Base-by-base conservation (phyloP, 2,329 filamentous ascomycete species). In the Xylaria sp. region DNA sequence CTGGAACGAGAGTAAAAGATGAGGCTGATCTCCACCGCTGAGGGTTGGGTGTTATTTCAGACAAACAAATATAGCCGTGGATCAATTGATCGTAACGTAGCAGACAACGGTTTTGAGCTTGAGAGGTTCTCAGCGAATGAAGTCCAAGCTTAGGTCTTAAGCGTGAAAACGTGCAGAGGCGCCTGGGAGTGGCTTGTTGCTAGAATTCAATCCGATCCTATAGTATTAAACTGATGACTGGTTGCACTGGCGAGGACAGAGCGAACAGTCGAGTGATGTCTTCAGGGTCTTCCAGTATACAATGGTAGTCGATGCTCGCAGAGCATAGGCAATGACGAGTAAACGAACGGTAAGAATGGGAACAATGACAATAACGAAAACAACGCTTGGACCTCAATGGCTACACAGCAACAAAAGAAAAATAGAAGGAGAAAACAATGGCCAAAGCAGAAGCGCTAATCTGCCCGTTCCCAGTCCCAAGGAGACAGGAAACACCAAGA, bases 121-220 rank as follows among this genome's bases (percentile, higher is more conserved):
- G 60, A 55, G 43, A 48, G 25, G 31, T 46, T 70, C 72, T 72
- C 57, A 67, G 65, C 75, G 71, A 78, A 76, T 74, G 63, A 67
- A 77, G 71, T 46, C 70, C 20, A 61, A 54, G 49, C 51, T 48
- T 12, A 9, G 41, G 62, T 39, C 63, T 36, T 41, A 52, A 41
- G 46, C 33, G 58, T 56, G 64, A 69, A 67, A 70, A 65, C 66
- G 64, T 71, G 71, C 71, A 74, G 71, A 51, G 59, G 68, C 20
- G 33, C 36, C 13, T 54, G n/a, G 36, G 33, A 62, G 18, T 36
- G 39, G 39, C 18, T 18, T 65, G 10, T 55, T 39, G 2, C 18
- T 31, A 25, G n/a, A 52, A 12, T 36, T 6, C 28, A 49, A 57
- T 57, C 15, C 20, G 20, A 39, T 43, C 20, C 41, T 52, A 33